These are phyloP conservation scores for Trichoderma lentiforme DNA, from an alignment of 2,329 filamentous ascomycete species.

Conservation along the genomic window DNA sequence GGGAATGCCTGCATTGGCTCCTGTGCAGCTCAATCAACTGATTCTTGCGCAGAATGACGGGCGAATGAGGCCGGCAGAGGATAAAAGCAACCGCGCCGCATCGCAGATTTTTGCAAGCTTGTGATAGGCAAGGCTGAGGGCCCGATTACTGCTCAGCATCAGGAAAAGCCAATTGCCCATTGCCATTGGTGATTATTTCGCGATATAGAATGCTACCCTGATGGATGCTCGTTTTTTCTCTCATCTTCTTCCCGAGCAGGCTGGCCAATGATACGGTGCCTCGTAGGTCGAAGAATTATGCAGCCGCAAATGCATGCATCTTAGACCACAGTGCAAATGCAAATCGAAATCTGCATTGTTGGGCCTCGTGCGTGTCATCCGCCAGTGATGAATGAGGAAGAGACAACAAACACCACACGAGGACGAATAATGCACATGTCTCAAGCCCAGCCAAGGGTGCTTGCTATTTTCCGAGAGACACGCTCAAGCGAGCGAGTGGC, in stretches of 20 bases:
- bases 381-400: not conserved
- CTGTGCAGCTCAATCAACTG: conserved; percentile 11
- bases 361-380: not conserved
- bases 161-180: not conserved
- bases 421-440: conserved; percentile 3
- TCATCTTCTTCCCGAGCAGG: not conserved
- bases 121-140: conserved; percentile 17
- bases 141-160: not conserved
- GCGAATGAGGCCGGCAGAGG: conserved; percentile 12
- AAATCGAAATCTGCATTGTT: not conserved
- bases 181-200: conserved; percentile 13
- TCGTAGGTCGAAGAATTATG: conserved; percentile 17
- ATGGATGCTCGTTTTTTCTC: not conserved
- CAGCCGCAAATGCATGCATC: conserved; percentile 12
- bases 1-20: conserved; percentile 12
- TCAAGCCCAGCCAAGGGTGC: not conserved
- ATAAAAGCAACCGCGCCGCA: conserved; percentile 3
- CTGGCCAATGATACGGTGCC: conserved; percentile 2
- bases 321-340: conserved; percentile 2
- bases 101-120: not conserved
- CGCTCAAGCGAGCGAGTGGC: conserved; percentile 14
- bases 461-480: conserved; percentile 13
- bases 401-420: conserved; percentile 6
- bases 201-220: conserved; percentile 4
- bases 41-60: not conserved